Evolutionary conservation across 768 basidiomycete genomes (phyloP).

Genomic region (Mycena filopes): DNA sequence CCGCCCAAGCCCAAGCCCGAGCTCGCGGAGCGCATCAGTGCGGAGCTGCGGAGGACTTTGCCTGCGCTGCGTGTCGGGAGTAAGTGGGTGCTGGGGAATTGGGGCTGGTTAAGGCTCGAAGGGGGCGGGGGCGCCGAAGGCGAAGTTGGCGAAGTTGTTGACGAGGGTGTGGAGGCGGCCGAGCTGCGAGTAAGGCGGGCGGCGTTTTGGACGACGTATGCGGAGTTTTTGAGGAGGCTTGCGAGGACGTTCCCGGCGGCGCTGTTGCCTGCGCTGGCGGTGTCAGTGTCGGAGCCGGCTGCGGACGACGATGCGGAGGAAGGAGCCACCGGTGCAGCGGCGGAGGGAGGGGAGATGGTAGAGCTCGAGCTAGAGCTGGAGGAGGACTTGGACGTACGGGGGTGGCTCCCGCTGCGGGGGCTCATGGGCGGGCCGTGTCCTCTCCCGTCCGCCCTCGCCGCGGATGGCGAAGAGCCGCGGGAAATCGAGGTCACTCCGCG

Average conservation of each 20-base stretch:
- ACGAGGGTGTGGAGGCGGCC: slow-evolving; percentile 42
- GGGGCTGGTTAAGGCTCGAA: slow-evolving; percentile 63
- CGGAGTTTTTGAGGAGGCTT: slow-evolving; percentile 71
- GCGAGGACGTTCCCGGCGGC: slow-evolving; percentile 73
- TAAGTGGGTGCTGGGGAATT: slow-evolving; percentile 89
- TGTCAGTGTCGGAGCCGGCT: slow-evolving; percentile 17
- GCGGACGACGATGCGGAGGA: neutral
- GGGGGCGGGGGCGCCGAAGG: slow-evolving; percentile 17
- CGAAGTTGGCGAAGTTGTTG: slow-evolving; percentile 38
- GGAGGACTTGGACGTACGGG: slow-evolving; percentile 90
- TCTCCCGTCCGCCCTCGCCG: neutral
- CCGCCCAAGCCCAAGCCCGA: slow-evolving; percentile 55
- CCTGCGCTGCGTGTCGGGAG: slow-evolving; percentile 88
- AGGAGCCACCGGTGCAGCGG: neutral
- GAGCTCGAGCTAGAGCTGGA: slow-evolving; percentile 74
- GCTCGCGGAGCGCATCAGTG: slow-evolving; percentile 86
- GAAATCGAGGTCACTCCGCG: slow-evolving; percentile 15
- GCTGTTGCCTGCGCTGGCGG: slow-evolving; percentile 64
- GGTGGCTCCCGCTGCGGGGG: slow-evolving; percentile 82
- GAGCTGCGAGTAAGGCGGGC: slow-evolving; percentile 50
- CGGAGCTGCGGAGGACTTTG: slow-evolving; percentile 84
- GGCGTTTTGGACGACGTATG: slow-evolving; percentile 79
- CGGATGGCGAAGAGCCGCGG: slow-evolving; percentile 19
- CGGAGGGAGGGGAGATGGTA: slow-evolving; percentile 50
- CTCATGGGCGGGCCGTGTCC: slow-evolving; percentile 27